These are phyloP conservation scores for Carex littledalei DNA, from an alignment of 176 grass and related monocot genomes.

Conservation along the genomic window DNA sequence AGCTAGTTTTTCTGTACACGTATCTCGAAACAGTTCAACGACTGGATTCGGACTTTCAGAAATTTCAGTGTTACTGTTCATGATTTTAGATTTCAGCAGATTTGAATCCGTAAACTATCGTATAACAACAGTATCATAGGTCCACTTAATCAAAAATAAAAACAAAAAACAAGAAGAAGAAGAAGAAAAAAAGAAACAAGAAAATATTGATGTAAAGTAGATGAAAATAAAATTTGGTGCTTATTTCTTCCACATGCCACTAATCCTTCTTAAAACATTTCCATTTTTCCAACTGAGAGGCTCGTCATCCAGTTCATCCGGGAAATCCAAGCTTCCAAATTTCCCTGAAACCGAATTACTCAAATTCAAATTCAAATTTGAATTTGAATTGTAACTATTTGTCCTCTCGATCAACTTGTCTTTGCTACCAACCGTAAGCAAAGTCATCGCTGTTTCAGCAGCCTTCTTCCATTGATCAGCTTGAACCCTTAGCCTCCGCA, in stretches of 20 bases:
- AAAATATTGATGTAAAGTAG: background rate
- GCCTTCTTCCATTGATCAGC: constrained; percentile 98
- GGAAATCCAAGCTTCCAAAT: constrained; percentile 33
- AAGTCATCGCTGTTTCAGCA: constrained; percentile 72
- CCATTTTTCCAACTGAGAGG: constrained; percentile 63
- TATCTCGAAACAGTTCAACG: too few species aligned
- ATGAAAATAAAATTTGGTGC: background rate
- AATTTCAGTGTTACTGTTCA: too few species aligned
- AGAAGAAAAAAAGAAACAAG: background rate
- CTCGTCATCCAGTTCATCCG: constrained; percentile 67
- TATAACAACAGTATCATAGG: background rate
- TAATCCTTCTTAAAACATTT: constrained; percentile 80
- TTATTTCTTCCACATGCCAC: constrained; percentile 98
- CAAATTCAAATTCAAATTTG: constrained; percentile 22
- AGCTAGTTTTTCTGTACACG: too few species aligned
- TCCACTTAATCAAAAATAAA: background rate
- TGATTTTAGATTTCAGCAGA: too few species aligned
- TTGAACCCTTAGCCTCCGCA: constrained; percentile 77
- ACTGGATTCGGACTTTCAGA: too few species aligned
- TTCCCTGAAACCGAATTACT: constrained; percentile 36
- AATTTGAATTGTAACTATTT: constrained; percentile 37
- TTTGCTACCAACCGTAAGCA: constrained; percentile 73
- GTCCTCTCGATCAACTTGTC: constrained; percentile 59
- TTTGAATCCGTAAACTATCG: background rate
- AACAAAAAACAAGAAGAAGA: constrained; percentile 13